phyloP scores from a whole-genome alignment of 2,329 filamentous ascomycete genomes.

The Fusarium redolens region DNA sequence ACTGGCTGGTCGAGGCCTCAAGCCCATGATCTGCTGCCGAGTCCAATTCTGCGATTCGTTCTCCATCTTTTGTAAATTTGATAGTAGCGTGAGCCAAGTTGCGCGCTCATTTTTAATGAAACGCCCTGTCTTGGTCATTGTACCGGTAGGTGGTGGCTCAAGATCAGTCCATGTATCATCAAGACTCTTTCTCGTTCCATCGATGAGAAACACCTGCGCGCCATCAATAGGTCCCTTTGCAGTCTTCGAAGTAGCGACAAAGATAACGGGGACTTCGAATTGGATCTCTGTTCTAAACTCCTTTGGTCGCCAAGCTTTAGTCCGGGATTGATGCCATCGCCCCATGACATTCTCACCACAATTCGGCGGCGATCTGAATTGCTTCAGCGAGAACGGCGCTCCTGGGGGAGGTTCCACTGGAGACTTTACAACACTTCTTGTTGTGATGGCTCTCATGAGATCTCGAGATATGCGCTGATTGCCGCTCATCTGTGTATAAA shows the following conservation, averaged over 20 bases:
- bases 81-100: neutral
- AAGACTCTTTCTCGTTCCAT: slow-evolving; percentile 10
- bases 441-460: slow-evolving; percentile 21
- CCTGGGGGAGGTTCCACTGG: neutral
- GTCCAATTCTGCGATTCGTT: slow-evolving; percentile 24
- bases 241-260: neutral
- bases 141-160: neutral
- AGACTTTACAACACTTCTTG: slow-evolving; percentile 9
- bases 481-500: slow-evolving; percentile 7
- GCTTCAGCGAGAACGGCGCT: slow-evolving; percentile 18
- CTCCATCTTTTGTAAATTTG: slow-evolving; percentile 23
- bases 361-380: slow-evolving; percentile 11
- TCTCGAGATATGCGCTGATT: slow-evolving; percentile 7
- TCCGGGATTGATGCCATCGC: slow-evolving; percentile 8
- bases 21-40: slow-evolving; percentile 17
- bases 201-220: slow-evolving; percentile 3
- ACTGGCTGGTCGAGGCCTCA: slow-evolving; percentile 2
- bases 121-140: slow-evolving; percentile 3
- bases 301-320: slow-evolving; percentile 6
- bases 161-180: slow-evolving; percentile 22
- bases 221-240: neutral
- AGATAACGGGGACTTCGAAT: slow-evolving; percentile 13
- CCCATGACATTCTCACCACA: slow-evolving; percentile 22
- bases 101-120: slow-evolving; percentile 17
- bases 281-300: slow-evolving; percentile 17